A percentile compares a stretch with the other conserved stretches of the same genome.
Conservation (phyloP, 306 rosid species). For the Inga leiocalycina region DNA sequence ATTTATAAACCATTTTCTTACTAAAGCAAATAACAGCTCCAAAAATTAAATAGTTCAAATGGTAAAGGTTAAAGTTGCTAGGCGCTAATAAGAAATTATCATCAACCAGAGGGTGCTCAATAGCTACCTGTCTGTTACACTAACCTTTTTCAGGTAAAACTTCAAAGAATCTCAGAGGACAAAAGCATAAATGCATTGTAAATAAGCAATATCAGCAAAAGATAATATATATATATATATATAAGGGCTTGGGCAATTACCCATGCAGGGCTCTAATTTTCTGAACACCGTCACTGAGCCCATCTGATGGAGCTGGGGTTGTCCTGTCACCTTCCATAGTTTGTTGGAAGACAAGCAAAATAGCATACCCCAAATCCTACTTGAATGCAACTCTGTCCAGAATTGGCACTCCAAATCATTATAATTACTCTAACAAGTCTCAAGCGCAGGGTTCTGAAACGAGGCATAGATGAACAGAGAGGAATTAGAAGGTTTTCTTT, state of each 20-base stretch:
- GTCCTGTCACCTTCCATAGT: slow-evolving; percentile 67
- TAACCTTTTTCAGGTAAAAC: neutral
- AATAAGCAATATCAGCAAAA: slow-evolving; percentile 9
- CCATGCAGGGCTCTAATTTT: slow-evolving; percentile 65
- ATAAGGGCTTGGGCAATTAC: slow-evolving; percentile 46
- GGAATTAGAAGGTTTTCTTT: slow-evolving; percentile 5
- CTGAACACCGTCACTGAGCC: slow-evolving; percentile 48
- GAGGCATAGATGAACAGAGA: neutral
- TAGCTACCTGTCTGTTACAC: neutral
- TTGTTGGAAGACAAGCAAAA: slow-evolving; percentile 46
- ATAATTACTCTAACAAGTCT: slow-evolving; percentile 42
- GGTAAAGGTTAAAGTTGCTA: neutral
- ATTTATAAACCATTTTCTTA: neutral
- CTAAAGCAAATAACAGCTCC: slow-evolving; percentile 11
- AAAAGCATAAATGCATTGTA: slow-evolving; percentile 27
- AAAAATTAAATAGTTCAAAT: neutral
- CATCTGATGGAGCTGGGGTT: slow-evolving; percentile 55
- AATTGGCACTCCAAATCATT: slow-evolving; percentile 65
- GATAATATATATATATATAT: neutral
- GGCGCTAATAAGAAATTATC: slow-evolving; percentile 16
- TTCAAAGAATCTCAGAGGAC: slow-evolving; percentile 6
- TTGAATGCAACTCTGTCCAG: slow-evolving; percentile 45
- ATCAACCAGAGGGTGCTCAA: neutral
- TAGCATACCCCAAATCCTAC: slow-evolving; percentile 57
- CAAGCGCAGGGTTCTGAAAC: slow-evolving; percentile 38